Percentiles rank a stretch among this genome's conserved stretches.
These are phyloP conservation scores for Phytophthora sp. DNA, from an alignment of 352 stramenopile genomes.

Conservation along the genomic window DNA sequence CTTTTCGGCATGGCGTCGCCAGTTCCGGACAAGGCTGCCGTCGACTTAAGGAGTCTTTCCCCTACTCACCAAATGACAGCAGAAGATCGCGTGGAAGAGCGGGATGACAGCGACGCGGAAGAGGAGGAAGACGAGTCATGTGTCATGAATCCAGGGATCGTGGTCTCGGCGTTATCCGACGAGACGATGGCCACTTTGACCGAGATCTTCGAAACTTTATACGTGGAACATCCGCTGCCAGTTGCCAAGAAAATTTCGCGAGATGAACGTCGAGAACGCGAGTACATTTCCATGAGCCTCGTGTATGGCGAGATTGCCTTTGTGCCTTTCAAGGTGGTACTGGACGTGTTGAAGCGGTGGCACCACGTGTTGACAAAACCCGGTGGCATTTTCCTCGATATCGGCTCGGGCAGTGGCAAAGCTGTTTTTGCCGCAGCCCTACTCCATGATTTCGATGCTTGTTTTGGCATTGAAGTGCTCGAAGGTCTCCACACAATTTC, in stretches of 20 bases:
- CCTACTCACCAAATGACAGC: conserved; percentile 9
- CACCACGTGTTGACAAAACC: conserved; percentile 66
- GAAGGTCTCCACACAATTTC: conserved; percentile 70
- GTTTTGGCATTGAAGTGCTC: conserved; percentile 90
- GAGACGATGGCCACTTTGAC: conserved; percentile 28
- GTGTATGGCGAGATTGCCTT: conserved; percentile 93
- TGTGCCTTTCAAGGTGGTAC: conserved; percentile 67
- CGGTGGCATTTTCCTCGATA: conserved; percentile 85
- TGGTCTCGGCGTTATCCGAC: conserved; percentile 38
- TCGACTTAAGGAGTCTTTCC: background rate
- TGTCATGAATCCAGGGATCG: conserved; percentile 17
- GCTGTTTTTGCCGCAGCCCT: conserved; percentile 87
- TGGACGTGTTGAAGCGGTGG: conserved; percentile 66
- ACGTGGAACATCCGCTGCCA: conserved; percentile 46
- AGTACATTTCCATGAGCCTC: conserved; percentile 72
- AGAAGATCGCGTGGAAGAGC: conserved; percentile 22
- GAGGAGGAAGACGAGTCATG: conserved; percentile 19
- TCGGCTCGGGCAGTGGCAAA: conserved; percentile 89
- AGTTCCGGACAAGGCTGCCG: background rate
- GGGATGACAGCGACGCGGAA: conserved; percentile 21
- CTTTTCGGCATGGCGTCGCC: conserved; percentile 9
- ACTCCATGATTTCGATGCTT: conserved; percentile 86
- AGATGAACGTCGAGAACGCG: conserved; percentile 55
- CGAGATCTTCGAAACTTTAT: conserved; percentile 58
- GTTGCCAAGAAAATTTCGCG: conserved; percentile 40